Evolutionary conservation across 192 early-diverging fungal genomes (phyloP), one percentile per base, ranked within the genome.

Genomic region (Coemansia sp.): DNA sequence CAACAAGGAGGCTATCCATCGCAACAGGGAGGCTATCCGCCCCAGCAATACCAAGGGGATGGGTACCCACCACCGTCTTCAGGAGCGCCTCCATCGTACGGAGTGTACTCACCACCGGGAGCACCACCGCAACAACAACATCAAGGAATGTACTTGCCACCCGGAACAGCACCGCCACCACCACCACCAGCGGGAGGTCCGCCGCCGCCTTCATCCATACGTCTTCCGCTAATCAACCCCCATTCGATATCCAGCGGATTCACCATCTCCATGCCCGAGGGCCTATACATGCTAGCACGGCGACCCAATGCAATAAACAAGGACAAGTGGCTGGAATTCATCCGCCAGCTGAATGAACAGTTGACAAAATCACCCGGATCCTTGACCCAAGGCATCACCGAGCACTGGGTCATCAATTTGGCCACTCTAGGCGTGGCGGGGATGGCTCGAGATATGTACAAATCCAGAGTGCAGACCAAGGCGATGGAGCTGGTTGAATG

Each of bases 211-310:
- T 51, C 58, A 33, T 31, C 59, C 3, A 60, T 79, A 15, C 34
- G 55, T 12, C 46, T 79, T 0, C 40, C 53, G 3, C 43, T 79
- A 15, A 26, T 74, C 20, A 79, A 79, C 46, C 71, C 77, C 1
- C 53, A 42, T 0, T 16, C 59, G 30, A 51, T 70, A 4, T 59
- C 68, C 10, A 79, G 71, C 45, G 77, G 77, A 6, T 79, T 79
- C 46, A 60, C 71, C 0, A 18, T 23, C 8, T 37, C 37, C 1
- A 60, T 70, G 35, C 77, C 77, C 4, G 39, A 58, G 16, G 12
- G 53, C 3, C 52, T 77, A 4, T 43, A 25, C 16, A 26, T 28
- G 10, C 51, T 75, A 2, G 45, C 67, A 0, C 56, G 49, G 15
- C 52, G 48, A 15, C 59, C 66, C 2, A 26, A 48, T 8, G 49